Conservation (phyloP, 495 filamentous ascomycete genomes). For the Annulohypoxylon bovei region DNA sequence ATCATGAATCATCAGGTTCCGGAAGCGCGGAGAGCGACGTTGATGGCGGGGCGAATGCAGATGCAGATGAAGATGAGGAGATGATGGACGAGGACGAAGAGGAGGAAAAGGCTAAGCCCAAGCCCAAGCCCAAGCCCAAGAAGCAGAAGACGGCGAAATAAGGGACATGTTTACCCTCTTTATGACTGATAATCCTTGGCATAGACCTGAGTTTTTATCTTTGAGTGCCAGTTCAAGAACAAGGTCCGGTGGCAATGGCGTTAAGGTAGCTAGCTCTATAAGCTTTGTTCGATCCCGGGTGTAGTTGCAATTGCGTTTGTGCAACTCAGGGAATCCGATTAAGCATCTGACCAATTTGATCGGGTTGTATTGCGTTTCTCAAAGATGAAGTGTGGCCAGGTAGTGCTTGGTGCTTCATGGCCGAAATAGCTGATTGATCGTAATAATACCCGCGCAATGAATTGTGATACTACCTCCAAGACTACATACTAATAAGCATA, state of each 20-base stretch:
- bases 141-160: slow-evolving; percentile 56
- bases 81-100: slow-evolving; percentile 49
- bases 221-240: slow-evolving; percentile 24
- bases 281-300: not conserved
- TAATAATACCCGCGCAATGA: not conserved
- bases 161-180: not conserved
- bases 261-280: slow-evolving; percentile 27
- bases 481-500: not conserved
- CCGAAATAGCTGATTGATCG: not conserved
- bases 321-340: not conserved
- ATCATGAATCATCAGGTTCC: slow-evolving; percentile 84
- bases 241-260: slow-evolving; percentile 32
- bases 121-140: slow-evolving; percentile 60
- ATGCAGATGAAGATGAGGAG: slow-evolving; percentile 48
- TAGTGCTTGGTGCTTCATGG: slow-evolving; percentile 6
- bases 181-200: slow-evolving; percentile 7
- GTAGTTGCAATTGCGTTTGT: slow-evolving; percentile 15
- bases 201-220: slow-evolving; percentile 24
- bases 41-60: slow-evolving; percentile 48
- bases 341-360: not conserved
- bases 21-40: slow-evolving; percentile 67
- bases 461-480: not conserved
- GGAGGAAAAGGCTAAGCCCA: slow-evolving; percentile 52
- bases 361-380: not conserved
- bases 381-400: not conserved